phyloP scores from a whole-genome alignment of 2,329 filamentous ascomycete genomes.

The Talaromyces sp. region DNA sequence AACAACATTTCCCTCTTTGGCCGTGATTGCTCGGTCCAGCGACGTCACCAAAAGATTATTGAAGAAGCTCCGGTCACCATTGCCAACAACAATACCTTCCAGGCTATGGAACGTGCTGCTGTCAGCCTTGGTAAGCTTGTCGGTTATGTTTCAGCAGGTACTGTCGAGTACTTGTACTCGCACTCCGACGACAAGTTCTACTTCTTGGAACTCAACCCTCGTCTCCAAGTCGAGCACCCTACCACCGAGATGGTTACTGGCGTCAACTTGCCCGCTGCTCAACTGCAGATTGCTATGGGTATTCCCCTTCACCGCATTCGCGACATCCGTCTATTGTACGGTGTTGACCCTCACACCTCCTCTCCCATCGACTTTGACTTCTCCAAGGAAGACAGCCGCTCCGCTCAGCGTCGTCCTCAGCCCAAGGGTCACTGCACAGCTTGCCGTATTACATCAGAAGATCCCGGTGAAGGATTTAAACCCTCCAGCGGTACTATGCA shows the following conservation, averaged over 20 bases:
- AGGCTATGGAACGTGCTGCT: slow-evolving; percentile 92
- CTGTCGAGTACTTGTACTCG: slow-evolving; percentile 98
- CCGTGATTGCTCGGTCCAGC: slow-evolving; percentile 96
- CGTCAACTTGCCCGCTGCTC: slow-evolving; percentile 93
- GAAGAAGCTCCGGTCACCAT: slow-evolving; percentile 98
- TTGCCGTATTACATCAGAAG: slow-evolving; percentile 98
- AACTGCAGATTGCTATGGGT: slow-evolving; percentile 99
- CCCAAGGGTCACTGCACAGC: slow-evolving; percentile 97
- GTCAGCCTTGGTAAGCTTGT: slow-evolving; percentile 91
- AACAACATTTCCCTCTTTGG: slow-evolving; percentile 99
- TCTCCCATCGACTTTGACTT: slow-evolving; percentile 97
- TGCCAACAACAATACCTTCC: slow-evolving; percentile 83
- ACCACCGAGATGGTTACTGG: slow-evolving; percentile 99
- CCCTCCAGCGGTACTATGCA: slow-evolving; percentile 98
- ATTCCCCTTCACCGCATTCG: slow-evolving; percentile 90
- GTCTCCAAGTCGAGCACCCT: slow-evolving; percentile 98
- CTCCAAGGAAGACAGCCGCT: slow-evolving; percentile 75
- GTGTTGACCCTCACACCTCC: slow-evolving; percentile 81
- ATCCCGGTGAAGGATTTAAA: slow-evolving; percentile 99
- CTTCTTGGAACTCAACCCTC: slow-evolving; percentile 96
- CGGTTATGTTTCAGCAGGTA: slow-evolving; percentile 97
- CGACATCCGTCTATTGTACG: slow-evolving; percentile 94
- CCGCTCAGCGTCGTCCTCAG: slow-evolving; percentile 82
- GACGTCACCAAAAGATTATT: slow-evolving; percentile 99
- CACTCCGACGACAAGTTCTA: slow-evolving; percentile 98